Evolutionary conservation across 352 stramenopile species (phyloP).

Genomic region (Phytophthora pini): DNA sequence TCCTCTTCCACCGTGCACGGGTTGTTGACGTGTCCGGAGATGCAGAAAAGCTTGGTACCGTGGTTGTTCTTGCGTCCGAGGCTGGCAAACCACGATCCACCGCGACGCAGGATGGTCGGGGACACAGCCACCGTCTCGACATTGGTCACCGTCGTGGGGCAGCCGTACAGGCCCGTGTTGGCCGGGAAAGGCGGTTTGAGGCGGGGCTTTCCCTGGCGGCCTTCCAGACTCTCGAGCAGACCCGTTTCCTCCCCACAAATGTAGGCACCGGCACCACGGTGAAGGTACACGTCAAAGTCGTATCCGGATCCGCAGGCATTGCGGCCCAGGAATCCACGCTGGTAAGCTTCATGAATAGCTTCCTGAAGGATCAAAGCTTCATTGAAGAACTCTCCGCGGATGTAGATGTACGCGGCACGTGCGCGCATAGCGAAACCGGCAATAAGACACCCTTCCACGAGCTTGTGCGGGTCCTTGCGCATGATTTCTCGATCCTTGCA

Average conservation of each 20-base stretch:
- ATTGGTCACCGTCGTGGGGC: conserved; percentile 99
- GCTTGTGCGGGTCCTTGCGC: conserved; percentile 99
- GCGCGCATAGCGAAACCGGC: conserved; percentile 99
- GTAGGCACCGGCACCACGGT: conserved; percentile 98
- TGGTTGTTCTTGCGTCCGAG: conserved; percentile 99
- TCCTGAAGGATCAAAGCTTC: conserved; percentile 98
- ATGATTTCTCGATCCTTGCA: conserved; percentile 99
- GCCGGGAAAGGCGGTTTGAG: conserved; percentile 99
- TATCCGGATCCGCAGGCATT: conserved; percentile 98
- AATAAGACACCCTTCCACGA: conserved; percentile 98
- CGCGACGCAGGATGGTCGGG: conserved; percentile 98
- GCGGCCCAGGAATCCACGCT: conserved; percentile 95
- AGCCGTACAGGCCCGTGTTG: conserved; percentile 99
- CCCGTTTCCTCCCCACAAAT: conserved; percentile 99
- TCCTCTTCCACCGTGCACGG: conserved; percentile 98
- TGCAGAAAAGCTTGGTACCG: conserved; percentile 99
- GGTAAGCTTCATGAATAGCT: conserved; percentile 99
- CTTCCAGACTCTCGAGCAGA: conserved; percentile 98
- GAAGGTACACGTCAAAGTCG: conserved; percentile 99
- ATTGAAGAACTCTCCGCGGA: conserved; percentile 99
- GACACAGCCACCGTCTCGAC: conserved; percentile 99
- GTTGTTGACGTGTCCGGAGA: conserved; percentile 99
- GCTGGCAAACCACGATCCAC: conserved; percentile 95
- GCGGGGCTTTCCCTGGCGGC: conserved; percentile 97
- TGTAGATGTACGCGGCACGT: conserved; percentile 99